Evolutionary conservation across 495 filamentous ascomycete species (phyloP).

Genomic region (Penicillium ucsense): DNA sequence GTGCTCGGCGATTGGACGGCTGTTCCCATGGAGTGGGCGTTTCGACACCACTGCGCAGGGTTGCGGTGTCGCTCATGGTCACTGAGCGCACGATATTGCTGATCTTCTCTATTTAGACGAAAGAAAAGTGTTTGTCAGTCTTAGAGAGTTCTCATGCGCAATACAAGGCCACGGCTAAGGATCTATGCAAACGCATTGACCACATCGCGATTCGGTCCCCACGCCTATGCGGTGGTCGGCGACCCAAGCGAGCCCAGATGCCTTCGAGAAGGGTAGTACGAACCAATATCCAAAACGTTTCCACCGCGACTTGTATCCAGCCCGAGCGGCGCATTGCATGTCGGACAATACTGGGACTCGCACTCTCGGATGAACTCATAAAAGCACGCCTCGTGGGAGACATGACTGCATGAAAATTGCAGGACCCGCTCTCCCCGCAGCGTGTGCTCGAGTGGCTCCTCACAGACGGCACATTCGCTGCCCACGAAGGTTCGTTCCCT

Average conservation of each 20-base stretch:
- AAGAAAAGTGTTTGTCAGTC: too few relatives aligned
- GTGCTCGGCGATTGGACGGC: slow-evolving; percentile 37
- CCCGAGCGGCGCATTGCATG: slow-evolving; percentile 86
- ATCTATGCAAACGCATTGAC: too few relatives aligned
- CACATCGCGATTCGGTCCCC: too few relatives aligned
- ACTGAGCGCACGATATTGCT: slow-evolving; percentile 88
- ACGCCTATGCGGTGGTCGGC: too few relatives aligned
- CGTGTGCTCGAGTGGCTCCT: slow-evolving; percentile 95
- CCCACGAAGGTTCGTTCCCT: slow-evolving; percentile 93
- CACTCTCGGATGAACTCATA: slow-evolving; percentile 97
- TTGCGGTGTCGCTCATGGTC: slow-evolving; percentile 53
- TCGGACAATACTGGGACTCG: slow-evolving; percentile 90
- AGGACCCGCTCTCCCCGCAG: slow-evolving; percentile 89
- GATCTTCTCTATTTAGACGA: slow-evolving; percentile 63
- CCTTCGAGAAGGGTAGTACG: slow-evolving; percentile 18
- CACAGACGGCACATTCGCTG: slow-evolving; percentile 89
- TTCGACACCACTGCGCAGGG: slow-evolving; percentile 39
- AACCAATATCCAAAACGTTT: slow-evolving; percentile 91
- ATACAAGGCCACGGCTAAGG: too few relatives aligned
- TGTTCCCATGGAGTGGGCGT: slow-evolving; percentile 53
- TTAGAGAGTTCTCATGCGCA: too few relatives aligned
- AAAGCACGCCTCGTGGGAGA: slow-evolving; percentile 97
- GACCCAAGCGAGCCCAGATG: too few relatives aligned
- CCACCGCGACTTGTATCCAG: slow-evolving; percentile 92
- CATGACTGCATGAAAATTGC: slow-evolving; percentile 92